Conservation (phyloP, 1,284 basidiomycete genomes). For the Ganoderma leucocontextum region DNA sequence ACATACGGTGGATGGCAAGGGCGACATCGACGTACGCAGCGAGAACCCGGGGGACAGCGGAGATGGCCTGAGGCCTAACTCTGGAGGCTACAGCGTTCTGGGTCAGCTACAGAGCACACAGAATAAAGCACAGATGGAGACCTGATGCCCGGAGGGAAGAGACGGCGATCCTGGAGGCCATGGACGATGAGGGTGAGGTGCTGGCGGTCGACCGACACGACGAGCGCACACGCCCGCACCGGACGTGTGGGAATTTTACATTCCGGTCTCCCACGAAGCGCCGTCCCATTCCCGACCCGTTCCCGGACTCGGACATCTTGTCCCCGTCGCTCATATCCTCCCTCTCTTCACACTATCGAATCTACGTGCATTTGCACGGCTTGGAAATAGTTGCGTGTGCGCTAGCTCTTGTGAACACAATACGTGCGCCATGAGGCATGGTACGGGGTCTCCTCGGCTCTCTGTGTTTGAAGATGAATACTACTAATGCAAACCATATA, state of each 20-base stretch:
- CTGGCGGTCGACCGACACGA: conserved; percentile 31
- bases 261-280: conserved; percentile 33
- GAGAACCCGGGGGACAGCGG: conserved; percentile 58
- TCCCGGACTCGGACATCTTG: neutral
- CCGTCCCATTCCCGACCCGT: conserved; percentile 1
- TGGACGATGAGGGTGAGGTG: conserved; percentile 36
- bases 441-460: neutral
- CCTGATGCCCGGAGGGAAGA: conserved; percentile 70
- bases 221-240: conserved; percentile 25
- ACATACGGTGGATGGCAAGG: conserved; percentile 8
- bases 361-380: neutral
- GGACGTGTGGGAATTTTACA: conserved; percentile 17
- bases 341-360: neutral
- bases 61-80: conserved; percentile 67
- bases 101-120: neutral
- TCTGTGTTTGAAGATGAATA: neutral
- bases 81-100: conserved; percentile 31
- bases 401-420: too few relatives aligned
- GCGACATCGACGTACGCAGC: conserved; percentile 58
- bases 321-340: neutral
- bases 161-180: conserved; percentile 79
- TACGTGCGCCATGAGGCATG: too few relatives aligned
- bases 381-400: too few relatives aligned
- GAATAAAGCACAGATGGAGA: conserved; percentile 41
- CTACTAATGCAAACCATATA: neutral